These are phyloP conservation scores for Thelephora terrestris DNA, from an alignment of 1,284 basidiomycete species.

Conservation along the genomic window DNA sequence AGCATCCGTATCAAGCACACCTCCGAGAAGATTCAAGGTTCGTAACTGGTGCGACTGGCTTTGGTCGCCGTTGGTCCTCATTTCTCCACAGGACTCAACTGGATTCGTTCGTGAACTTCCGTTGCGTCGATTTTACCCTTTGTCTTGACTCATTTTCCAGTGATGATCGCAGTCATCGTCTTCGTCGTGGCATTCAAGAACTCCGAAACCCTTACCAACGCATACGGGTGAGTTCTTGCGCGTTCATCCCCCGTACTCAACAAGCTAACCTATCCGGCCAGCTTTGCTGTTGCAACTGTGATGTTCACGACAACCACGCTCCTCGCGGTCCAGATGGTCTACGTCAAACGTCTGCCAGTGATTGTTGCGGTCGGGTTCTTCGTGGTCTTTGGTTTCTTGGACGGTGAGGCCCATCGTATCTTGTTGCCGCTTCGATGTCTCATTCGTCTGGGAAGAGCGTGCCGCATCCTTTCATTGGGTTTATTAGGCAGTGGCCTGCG, in stretches of 20 bases:
- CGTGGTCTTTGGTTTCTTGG: conserved; percentile 49
- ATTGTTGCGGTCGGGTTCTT: conserved; percentile 40
- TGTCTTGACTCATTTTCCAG: conserved; percentile 8
- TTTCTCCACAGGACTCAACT: no score
- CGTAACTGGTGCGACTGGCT: no score
- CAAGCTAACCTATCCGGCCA: conserved; percentile 11
- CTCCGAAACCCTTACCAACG: conserved; percentile 39
- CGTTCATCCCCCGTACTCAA: background rate
- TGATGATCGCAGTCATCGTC: conserved; percentile 48
- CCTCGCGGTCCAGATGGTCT: conserved; percentile 46
- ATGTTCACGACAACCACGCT: conserved; percentile 52
- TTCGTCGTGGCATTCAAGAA: no score
- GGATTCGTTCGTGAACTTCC: conserved; percentile 26
- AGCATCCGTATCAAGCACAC: conserved; percentile 47
- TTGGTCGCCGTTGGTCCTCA: no score
- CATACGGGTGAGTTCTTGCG: conserved; percentile 28
- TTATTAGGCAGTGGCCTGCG: conserved; percentile 48
- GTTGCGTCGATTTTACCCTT: background rate
- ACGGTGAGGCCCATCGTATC: conserved; percentile 23
- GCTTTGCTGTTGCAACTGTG: conserved; percentile 53
- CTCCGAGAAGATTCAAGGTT: conserved; percentile 49
- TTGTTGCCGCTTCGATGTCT: conserved; percentile 28
- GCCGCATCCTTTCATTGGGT: conserved; percentile 46
- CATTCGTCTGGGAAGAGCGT: conserved; percentile 53
- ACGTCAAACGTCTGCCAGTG: conserved; percentile 40